These are phyloP conservation scores for Carex pumila DNA, from an alignment of 176 grass and related monocot genomes.

Conservation along the genomic window DNA sequence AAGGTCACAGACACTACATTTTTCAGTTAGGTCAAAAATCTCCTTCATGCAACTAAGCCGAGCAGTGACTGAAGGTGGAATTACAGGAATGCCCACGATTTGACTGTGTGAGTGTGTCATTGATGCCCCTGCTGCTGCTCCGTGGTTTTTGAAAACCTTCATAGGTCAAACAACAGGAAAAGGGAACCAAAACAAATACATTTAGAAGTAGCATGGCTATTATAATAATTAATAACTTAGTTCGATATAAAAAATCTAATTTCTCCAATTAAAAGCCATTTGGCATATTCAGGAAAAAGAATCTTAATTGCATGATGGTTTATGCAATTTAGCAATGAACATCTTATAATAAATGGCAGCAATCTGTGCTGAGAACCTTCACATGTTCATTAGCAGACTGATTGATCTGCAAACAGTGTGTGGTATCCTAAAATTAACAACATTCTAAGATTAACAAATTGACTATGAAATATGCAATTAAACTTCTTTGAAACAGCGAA, in stretches of 20 bases:
- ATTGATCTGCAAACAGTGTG: background rate
- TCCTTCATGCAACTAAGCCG: conserved; percentile 63
- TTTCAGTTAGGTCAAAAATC: conserved; percentile 47
- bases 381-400: too few relatives aligned
- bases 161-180: background rate
- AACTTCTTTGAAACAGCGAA: background rate
- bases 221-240: background rate
- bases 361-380: too few relatives aligned
- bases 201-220: background rate
- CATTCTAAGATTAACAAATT: background rate
- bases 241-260: background rate
- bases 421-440: background rate
- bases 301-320: background rate
- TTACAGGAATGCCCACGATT: conserved; percentile 79
- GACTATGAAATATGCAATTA: background rate
- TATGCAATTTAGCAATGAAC: background rate
- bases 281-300: background rate
- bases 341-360: too few relatives aligned
- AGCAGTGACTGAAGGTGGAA: conserved; percentile 61
- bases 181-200: background rate
- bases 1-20: conserved; percentile 68
- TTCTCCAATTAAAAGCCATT: background rate
- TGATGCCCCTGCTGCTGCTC: conserved; percentile 82
- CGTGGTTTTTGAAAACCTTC: conserved; percentile 95
- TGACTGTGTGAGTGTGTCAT: conserved; percentile 98